These are phyloP conservation scores for Chlamydomonas sp. DNA, from an alignment of 139 green algal species.

Conservation along the genomic window DNA sequence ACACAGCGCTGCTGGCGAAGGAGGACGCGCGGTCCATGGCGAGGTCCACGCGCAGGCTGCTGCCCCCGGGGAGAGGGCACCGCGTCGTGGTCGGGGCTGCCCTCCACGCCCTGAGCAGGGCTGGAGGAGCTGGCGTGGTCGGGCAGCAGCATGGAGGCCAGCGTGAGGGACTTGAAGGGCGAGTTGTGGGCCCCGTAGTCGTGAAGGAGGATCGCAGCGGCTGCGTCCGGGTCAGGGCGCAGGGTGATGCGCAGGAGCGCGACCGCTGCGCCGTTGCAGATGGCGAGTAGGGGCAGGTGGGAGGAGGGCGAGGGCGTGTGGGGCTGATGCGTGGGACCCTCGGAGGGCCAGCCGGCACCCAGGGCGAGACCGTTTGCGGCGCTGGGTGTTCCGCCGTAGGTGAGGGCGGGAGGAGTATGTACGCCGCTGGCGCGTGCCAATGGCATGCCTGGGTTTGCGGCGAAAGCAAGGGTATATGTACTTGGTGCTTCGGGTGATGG, in stretches of 20 bases:
- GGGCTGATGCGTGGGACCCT: too few species aligned
- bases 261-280: slow-evolving; percentile 17
- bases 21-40: background rate
- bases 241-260: background rate
- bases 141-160: background rate
- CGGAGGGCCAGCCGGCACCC: background rate
- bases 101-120: background rate
- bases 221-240: background rate
- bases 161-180: background rate
- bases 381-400: background rate
- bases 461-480: too few species aligned
- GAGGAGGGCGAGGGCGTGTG: background rate
- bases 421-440: background rate
- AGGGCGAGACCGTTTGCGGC: background rate
- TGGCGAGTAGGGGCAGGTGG: background rate
- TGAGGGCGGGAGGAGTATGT: background rate
- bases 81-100: background rate
- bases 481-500: too few species aligned
- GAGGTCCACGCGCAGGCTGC: background rate
- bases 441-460: background rate
- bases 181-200: background rate
- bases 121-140: background rate
- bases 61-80: background rate
- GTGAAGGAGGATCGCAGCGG: background rate
- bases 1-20: slow-evolving; percentile 25